A percentile compares a stretch with the other conserved stretches of the same genome.
phyloP scores from a whole-genome alignment of 306 rosid species.

The Cucumis melo region DNA sequence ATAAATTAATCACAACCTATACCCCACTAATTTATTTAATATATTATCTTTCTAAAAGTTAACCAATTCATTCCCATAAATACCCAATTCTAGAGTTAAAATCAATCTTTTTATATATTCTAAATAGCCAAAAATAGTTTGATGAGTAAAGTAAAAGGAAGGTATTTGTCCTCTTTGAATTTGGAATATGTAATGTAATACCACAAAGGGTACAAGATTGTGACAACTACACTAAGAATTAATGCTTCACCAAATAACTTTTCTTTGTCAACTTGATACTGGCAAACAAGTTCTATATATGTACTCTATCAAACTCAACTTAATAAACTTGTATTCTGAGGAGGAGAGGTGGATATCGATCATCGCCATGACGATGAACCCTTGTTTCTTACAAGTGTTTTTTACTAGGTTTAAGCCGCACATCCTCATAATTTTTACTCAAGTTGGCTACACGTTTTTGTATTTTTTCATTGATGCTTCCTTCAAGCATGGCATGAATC shows the following conservation, averaged over 20 bases:
- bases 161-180: not conserved
- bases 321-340: not conserved
- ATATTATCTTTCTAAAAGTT: not conserved
- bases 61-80: not conserved
- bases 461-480: slow-evolving; percentile 64
- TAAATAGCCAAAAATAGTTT: not conserved
- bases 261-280: not conserved
- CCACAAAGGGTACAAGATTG: not conserved
- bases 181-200: not conserved
- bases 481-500: slow-evolving; percentile 86
- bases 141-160: not conserved
- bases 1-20: not conserved
- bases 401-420: slow-evolving; percentile 56
- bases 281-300: not conserved
- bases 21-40: not conserved
- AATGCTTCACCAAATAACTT: not conserved
- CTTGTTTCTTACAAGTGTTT: not conserved
- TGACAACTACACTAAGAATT: not conserved
- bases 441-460: slow-evolving; percentile 40
- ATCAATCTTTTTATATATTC: not conserved
- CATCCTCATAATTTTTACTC: slow-evolving; percentile 37
- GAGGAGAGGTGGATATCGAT: not conserved
- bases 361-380: slow-evolving; percentile 14
- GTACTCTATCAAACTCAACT: not conserved
- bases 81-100: not conserved